phyloP scores from a whole-genome alignment of 495 filamentous ascomycete genomes.

The Xylaria palmicola region DNA sequence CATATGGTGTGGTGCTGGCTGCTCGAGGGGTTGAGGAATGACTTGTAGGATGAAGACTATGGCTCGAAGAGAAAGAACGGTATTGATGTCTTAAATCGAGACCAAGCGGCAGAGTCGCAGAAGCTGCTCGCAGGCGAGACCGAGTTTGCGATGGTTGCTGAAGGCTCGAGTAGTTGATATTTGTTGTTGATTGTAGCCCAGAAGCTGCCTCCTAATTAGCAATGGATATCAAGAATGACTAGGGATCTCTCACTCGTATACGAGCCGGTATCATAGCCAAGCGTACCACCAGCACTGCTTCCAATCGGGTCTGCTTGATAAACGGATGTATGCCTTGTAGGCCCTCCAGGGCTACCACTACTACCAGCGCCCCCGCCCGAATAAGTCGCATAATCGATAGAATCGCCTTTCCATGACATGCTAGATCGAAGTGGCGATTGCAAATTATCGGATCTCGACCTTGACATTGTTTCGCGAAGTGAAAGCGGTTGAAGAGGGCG shows the following conservation, averaged over 20 bases:
- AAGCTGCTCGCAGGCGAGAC: constrained; percentile 47
- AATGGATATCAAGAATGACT: background rate
- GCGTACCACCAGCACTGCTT: constrained; percentile 36
- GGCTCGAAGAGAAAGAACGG: constrained; percentile 41
- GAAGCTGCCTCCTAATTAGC: constrained; percentile 35
- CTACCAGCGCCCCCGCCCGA: constrained; percentile 36
- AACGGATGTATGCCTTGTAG: constrained; percentile 40
- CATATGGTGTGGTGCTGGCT: constrained; percentile 39
- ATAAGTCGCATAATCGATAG: constrained; percentile 55
- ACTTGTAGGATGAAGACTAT: constrained; percentile 36
- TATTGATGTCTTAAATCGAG: constrained; percentile 51
- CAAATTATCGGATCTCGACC: constrained; percentile 57
- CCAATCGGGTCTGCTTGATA: constrained; percentile 41
- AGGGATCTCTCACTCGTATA: constrained; percentile 49
- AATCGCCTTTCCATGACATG: constrained; percentile 62
- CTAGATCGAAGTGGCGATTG: constrained; percentile 60
- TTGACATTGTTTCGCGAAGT: constrained; percentile 58
- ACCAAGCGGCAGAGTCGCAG: constrained; percentile 46
- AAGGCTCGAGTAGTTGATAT: constrained; percentile 46
- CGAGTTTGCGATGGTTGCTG: constrained; percentile 43
- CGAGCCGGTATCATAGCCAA: constrained; percentile 50
- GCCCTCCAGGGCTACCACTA: constrained; percentile 45
- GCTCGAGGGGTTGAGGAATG: constrained; percentile 42
- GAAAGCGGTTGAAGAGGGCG: constrained; percentile 57
- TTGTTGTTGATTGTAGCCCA: constrained; percentile 47